Evolutionary conservation across 2,329 filamentous ascomycete genomes (phyloP).

Genomic region (Diaporthe helianthi): DNA sequence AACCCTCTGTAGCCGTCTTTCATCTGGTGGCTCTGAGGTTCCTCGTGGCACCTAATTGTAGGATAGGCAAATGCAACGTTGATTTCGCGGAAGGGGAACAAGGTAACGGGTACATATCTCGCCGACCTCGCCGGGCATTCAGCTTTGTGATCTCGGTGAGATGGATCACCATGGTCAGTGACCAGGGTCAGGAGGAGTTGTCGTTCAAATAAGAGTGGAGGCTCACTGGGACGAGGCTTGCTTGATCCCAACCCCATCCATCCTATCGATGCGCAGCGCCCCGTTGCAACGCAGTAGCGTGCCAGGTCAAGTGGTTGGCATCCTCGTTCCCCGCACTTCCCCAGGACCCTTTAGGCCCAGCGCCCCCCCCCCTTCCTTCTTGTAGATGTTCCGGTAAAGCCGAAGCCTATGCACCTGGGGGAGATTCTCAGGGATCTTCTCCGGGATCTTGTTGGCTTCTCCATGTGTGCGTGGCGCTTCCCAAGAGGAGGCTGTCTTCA

Average conservation of each 20-base stretch:
- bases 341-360: neutral
- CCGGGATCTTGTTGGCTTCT: neutral
- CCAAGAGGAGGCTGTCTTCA: neutral
- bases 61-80: neutral
- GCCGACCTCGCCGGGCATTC: neutral
- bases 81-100: neutral
- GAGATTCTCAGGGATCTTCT: neutral
- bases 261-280: neutral
- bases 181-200: neutral
- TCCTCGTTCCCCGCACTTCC: conserved; percentile 22
- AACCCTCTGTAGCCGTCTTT: neutral
- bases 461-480: neutral
- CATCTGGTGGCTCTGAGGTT: neutral
- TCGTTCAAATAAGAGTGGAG: conserved; percentile 14
- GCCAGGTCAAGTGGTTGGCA: neutral
- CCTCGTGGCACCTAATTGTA: neutral
- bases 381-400: neutral
- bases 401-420: neutral
- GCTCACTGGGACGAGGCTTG: neutral
- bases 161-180: too few species aligned
- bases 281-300: conserved; percentile 16
- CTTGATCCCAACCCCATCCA: neutral
- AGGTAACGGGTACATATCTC: neutral
- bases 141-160: neutral
- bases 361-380: neutral